These are phyloP conservation scores for Plasmodium malariae DNA, from an alignment of 169 alveolate genomes.

Conservation along the genomic window DNA sequence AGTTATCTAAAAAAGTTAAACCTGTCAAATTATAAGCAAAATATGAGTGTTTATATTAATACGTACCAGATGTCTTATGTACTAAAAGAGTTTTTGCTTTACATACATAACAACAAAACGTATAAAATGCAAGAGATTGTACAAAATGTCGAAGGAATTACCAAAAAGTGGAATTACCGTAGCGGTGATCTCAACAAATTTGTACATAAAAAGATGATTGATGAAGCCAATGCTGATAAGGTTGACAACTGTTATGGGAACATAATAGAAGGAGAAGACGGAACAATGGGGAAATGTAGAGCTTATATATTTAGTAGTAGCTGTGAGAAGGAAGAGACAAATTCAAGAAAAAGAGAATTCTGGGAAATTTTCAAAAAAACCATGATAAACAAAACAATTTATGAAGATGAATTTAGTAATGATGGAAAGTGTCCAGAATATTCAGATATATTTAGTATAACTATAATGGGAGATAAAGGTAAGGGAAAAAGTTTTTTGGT, in stretches of 20 bases:
- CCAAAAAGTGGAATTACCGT: background rate
- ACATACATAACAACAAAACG: conserved; percentile 3
- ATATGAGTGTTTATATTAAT: conserved; percentile 44
- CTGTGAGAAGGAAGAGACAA: background rate
- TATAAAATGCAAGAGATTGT: conserved; percentile 2
- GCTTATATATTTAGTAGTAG: background rate
- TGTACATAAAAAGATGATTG: too few relatives aligned
- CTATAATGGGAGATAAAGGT: conserved; percentile 48
- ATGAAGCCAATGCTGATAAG: too few relatives aligned
- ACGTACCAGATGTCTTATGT: conserved; percentile 38
- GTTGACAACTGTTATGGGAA: too few relatives aligned
- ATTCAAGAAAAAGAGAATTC: background rate
- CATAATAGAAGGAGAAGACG: too few relatives aligned
- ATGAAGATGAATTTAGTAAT: background rate
- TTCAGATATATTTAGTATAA: conserved; percentile 13
- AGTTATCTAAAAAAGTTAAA: conserved; percentile 12
- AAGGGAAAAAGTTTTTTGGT: conserved; percentile 47
- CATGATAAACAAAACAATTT: background rate
- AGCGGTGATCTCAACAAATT: too few relatives aligned
- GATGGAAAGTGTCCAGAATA: background rate
- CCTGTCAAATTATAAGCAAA: conserved; percentile 10
- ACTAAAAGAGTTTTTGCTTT: conserved; percentile 33
- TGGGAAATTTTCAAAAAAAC: conserved; percentile 28
- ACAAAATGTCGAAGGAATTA: conserved; percentile 9
- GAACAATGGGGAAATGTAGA: too few relatives aligned